Evolutionary conservation across 2,329 filamentous ascomycete genomes (phyloP).

Genomic region (Diaporthe sp.): DNA sequence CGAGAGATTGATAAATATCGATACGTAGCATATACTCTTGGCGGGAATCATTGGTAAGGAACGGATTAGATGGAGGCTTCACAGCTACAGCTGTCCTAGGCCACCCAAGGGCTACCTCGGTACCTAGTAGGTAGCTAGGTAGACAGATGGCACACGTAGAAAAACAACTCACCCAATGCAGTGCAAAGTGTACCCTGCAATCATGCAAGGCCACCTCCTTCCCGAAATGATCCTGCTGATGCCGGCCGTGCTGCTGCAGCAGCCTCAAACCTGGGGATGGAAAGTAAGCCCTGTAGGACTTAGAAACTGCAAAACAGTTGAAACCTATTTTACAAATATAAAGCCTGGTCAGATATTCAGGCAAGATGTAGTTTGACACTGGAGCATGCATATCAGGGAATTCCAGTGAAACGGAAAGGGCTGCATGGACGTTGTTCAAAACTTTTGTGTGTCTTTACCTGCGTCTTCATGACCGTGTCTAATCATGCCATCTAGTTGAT

Average conservation of each 20-base stretch:
- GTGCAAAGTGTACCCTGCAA: neutral
- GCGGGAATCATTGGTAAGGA: neutral
- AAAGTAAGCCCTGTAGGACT: neutral
- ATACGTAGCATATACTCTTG: neutral
- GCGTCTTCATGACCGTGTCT: neutral
- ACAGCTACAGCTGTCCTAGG: neutral
- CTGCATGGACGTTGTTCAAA: neutral
- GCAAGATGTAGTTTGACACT: neutral
- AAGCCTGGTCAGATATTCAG: neutral
- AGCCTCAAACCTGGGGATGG: neutral
- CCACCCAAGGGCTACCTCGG: neutral
- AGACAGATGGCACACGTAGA: neutral
- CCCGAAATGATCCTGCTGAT: neutral
- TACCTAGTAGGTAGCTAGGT: neutral
- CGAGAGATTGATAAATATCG: too few species aligned
- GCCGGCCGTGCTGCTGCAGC: neutral
- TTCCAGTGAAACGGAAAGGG: neutral
- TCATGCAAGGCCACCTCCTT: neutral
- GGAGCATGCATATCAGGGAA: neutral
- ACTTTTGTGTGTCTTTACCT: neutral
- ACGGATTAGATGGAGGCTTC: neutral
- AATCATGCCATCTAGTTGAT: conserved; percentile 52
- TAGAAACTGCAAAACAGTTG: too few species aligned
- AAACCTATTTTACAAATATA: too few species aligned
- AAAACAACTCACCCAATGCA: neutral